Evolutionary conservation across 2,329 filamentous ascomycete genomes (phyloP), one percentile per base, ranked within the genome.

Genomic region (Neonectria coccinea): DNA sequence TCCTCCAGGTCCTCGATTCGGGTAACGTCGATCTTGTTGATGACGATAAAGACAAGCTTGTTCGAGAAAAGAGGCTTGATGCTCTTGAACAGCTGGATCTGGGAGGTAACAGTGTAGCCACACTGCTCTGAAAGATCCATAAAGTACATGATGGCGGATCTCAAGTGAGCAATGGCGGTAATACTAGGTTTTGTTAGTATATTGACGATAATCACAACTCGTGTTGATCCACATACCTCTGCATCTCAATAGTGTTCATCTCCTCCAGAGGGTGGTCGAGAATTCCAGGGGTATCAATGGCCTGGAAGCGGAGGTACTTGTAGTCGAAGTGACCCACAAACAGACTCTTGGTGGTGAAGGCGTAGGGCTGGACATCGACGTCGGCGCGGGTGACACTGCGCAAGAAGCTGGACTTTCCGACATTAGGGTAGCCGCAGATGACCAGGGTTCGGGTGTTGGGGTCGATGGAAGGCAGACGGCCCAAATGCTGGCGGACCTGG

Each of bases 211-310:
- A 12, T 4, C 1, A 27, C 18, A 22, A 25, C 3, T 5, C 22
- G 18, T 11, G n/a, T 11, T 25, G 12, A n/a, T 36, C 39, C 16
- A 33, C 65, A 57, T 59, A 75, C 71, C 72, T 80, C 85, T 98
- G 96, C 93, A 98, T 98, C 82, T 99, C 96, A 77, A 99, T 99
- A 4, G 96, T 98, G 83, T 97, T 97, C 96, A 98, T 99, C 83
- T 98, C 96, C 82, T 98, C 96, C 9, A 99, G 88, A 39, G 95
- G 94, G 79, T 99, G 96, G 74, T 99, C 96, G 66, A 99, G 84
- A 72, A 99, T 97, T 85, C 96, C 96, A n/a, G 95, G 95, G 11
- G 96, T 99, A 81, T 99, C 96, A 73, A 99, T 97, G 29, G 94
- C 94, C 83, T 86, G 84, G 77, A 86, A 86, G 39, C 81, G 79